Evolutionary conservation across 2,329 filamentous ascomycete genomes (phyloP).

Genomic region (Phaeosphaeria sp.): DNA sequence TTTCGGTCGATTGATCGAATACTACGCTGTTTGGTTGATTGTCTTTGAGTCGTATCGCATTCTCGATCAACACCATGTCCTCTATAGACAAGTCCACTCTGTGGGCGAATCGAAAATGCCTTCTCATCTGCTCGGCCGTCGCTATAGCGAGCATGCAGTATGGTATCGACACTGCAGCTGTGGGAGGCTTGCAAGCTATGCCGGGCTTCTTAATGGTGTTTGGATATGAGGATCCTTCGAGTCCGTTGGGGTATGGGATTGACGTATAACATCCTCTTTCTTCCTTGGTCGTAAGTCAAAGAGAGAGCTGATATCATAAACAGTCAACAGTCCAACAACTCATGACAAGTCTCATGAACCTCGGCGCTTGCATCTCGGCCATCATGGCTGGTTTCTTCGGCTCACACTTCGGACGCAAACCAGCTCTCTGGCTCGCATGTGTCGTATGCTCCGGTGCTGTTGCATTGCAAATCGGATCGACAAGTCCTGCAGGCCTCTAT

Average conservation of each 20-base stretch:
- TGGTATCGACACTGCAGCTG: conserved; percentile 57
- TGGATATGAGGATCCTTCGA: conserved; percentile 54
- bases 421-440: conserved; percentile 58
- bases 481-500: conserved; percentile 41
- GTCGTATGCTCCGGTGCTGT: conserved; percentile 52
- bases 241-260: conserved; percentile 50
- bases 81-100: conserved; percentile 18
- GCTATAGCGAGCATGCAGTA: conserved; percentile 62
- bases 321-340: conserved; percentile 60
- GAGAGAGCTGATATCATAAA: not conserved
- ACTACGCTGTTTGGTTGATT: not conserved
- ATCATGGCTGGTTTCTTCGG: conserved; percentile 58
- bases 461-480: conserved; percentile 28
- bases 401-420: conserved; percentile 55
- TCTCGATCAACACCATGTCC: conserved; percentile 7
- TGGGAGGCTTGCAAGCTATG: conserved; percentile 49
- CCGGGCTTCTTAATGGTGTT: conserved; percentile 61
- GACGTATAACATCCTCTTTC: conserved; percentile 37
- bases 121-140: conserved; percentile 55
- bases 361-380: conserved; percentile 60
- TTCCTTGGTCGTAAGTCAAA: not conserved
- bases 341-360: conserved; percentile 60
- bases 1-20: not conserved
- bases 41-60: not conserved
- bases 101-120: conserved; percentile 52